Percentiles rank a stretch among this genome's conserved stretches.
Conservation (phyloP, 176 grass and related monocot genomes). For the Thinopyrum elongatum region DNA sequence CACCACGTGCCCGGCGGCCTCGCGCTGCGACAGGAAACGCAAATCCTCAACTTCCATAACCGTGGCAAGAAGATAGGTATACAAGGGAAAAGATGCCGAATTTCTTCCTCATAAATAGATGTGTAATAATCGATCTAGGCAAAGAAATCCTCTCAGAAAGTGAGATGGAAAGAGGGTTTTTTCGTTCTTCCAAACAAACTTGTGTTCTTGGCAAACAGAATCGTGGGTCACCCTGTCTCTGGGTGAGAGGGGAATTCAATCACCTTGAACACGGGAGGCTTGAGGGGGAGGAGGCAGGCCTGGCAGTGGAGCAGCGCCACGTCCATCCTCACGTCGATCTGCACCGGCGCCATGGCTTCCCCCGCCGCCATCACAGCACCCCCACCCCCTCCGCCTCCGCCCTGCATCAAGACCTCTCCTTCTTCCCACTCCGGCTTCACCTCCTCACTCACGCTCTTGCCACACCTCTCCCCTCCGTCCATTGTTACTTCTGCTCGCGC, state of each 20-base stretch:
- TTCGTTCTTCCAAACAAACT: no score
- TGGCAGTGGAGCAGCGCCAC: constrained; percentile 13
- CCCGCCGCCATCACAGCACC: not conserved
- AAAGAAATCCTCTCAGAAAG: no score
- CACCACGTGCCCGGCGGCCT: not conserved
- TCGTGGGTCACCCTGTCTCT: not conserved
- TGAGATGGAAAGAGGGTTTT: no score
- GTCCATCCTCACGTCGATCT: not conserved
- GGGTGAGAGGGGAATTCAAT: not conserved
- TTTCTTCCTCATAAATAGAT: no score
- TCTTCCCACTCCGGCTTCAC: not conserved
- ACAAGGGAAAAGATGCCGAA: no score
- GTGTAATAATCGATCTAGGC: no score
- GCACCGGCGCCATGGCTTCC: not conserved
- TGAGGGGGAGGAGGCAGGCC: constrained; percentile 14
- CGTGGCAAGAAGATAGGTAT: not conserved
- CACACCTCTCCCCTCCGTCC: not conserved
- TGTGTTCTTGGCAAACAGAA: not conserved
- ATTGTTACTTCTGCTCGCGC: not conserved
- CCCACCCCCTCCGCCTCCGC: not conserved
- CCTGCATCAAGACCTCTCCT: not conserved
- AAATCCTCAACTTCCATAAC: not conserved
- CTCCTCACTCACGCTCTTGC: not conserved
- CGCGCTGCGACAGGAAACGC: not conserved
- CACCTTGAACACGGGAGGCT: constrained; percentile 21